phyloP scores from a whole-genome alignment of 805 yeast species.

The Hanseniaspora valbyensis region DNA sequence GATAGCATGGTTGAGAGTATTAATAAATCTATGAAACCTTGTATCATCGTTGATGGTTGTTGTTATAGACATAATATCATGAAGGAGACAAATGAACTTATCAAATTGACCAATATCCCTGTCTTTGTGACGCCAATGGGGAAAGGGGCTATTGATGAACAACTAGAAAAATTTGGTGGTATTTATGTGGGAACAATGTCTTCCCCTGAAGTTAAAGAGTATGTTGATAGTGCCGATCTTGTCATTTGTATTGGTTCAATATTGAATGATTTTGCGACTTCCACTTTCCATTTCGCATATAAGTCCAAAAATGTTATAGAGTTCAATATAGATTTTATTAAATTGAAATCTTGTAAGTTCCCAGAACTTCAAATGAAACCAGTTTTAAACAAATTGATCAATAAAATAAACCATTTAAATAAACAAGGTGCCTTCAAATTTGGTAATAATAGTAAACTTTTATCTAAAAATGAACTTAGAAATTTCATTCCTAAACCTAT shows the following conservation, averaged over 20 bases:
- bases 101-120: slow-evolving; percentile 38
- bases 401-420: slow-evolving; percentile 34
- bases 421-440: slow-evolving; percentile 16
- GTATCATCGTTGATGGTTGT: slow-evolving; percentile 44
- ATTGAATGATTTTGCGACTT: slow-evolving; percentile 49
- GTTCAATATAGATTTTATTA: slow-evolving; percentile 46
- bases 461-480: slow-evolving; percentile 16
- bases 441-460: slow-evolving; percentile 17
- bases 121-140: slow-evolving; percentile 46
- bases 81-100: slow-evolving; percentile 33
- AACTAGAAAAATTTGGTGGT: slow-evolving; percentile 48
- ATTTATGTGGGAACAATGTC: slow-evolving; percentile 52
- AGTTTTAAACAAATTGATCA: slow-evolving; percentile 26
- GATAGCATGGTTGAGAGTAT: slow-evolving; percentile 36
- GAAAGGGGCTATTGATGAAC: slow-evolving; percentile 57
- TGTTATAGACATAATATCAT: slow-evolving; percentile 46
- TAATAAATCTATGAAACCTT: slow-evolving; percentile 41
- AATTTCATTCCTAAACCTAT: slow-evolving; percentile 21
- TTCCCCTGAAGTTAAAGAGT: slow-evolving; percentile 35
- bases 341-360: slow-evolving; percentile 40
- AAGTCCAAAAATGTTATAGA: slow-evolving; percentile 44
- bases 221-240: slow-evolving; percentile 45
- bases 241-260: slow-evolving; percentile 55
- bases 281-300: slow-evolving; percentile 43
- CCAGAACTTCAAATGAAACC: slow-evolving; percentile 45